Conservation (phyloP, 768 basidiomycete species). For the Serendipita indica region DNA sequence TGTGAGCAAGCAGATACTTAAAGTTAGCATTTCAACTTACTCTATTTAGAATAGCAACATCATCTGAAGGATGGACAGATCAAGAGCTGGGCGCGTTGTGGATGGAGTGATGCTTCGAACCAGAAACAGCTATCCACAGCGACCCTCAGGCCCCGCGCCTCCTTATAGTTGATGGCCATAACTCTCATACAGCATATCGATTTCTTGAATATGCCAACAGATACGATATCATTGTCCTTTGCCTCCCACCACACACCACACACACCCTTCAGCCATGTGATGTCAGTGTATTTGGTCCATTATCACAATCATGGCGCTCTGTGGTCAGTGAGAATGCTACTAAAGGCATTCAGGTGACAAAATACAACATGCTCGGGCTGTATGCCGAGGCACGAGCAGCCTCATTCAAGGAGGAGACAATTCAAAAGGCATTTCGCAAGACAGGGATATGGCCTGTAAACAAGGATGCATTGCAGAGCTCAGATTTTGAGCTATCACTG, state of each 20-base stretch:
- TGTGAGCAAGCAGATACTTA: neutral
- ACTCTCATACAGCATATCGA: constrained; percentile 26
- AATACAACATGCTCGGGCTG: neutral
- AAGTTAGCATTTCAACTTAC: neutral
- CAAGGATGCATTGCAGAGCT: neutral
- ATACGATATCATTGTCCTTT: constrained; percentile 28
- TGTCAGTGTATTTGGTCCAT: constrained; percentile 10
- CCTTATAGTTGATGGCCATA: constrained; percentile 34
- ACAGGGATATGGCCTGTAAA: neutral
- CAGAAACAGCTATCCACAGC: constrained; percentile 19
- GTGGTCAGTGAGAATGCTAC: neutral
- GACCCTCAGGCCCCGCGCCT: constrained; percentile 13
- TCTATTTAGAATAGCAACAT: constrained; percentile 22
- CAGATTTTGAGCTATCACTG: neutral
- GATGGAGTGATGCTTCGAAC: constrained; percentile 28
- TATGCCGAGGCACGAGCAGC: neutral
- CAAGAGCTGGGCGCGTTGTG: constrained; percentile 25
- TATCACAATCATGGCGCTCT: neutral
- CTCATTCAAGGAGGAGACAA: neutral
- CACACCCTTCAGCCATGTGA: constrained; percentile 20
- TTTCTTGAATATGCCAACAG: constrained; percentile 28
- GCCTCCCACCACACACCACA: constrained; percentile 32
- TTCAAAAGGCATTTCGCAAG: neutral
- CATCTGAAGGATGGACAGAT: constrained; percentile 27
- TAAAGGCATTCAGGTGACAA: neutral